Conservation (phyloP, 2,329 filamentous ascomycete genomes). For the Alternaria gaisen region DNA sequence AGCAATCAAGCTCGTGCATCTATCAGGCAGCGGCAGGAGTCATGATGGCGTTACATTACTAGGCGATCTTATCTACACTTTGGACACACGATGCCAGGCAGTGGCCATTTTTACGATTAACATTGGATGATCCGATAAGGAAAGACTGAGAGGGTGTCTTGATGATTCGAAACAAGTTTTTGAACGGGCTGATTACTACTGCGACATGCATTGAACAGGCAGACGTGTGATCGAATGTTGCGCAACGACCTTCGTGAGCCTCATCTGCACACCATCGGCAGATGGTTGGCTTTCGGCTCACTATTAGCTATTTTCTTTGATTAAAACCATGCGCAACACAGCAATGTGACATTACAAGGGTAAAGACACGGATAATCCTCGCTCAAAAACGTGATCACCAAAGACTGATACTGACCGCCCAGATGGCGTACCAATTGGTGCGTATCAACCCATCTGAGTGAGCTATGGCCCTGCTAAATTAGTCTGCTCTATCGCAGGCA, state of each 20-base stretch:
- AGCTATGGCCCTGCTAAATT: neutral
- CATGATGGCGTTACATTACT: neutral
- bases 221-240: neutral
- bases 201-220: neutral
- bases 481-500: neutral
- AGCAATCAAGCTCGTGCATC: neutral
- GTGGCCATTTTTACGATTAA: neutral
- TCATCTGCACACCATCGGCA: neutral
- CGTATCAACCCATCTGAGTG: neutral
- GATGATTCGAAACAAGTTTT: neutral
- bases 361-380: neutral
- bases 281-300: neutral
- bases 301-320: neutral
- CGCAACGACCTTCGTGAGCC: neutral
- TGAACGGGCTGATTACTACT: neutral
- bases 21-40: neutral
- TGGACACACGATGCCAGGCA: neutral
- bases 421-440: neutral
- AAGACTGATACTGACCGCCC: neutral
- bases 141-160: neutral
- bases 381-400: too few relatives aligned
- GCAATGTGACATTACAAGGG: neutral
- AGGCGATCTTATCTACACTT: neutral
- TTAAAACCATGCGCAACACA: neutral
- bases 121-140: neutral